Conservation (phyloP, 2,329 filamentous ascomycete species). For the Penicillium sp. region DNA sequence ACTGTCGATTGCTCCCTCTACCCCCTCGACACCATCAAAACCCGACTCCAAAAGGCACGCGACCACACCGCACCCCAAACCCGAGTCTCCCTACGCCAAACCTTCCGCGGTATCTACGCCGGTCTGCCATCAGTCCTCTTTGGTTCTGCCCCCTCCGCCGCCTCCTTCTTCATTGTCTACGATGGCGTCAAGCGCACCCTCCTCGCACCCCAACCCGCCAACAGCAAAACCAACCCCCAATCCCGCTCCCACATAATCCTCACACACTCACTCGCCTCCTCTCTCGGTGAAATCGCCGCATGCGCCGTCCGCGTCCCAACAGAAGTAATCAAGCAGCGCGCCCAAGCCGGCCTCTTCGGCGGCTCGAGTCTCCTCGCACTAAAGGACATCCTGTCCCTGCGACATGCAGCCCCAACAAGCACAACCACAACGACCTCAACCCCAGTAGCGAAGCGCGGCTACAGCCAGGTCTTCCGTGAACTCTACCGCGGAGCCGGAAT, state of each 20-base stretch:
- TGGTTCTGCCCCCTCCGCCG: constrained; percentile 87
- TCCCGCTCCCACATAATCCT: constrained; percentile 40
- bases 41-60: constrained; percentile 70
- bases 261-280: constrained; percentile 81
- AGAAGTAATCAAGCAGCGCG: constrained; percentile 94
- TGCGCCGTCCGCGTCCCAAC: constrained; percentile 91
- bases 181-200: constrained; percentile 65
- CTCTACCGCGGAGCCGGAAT: constrained; percentile 90
- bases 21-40: constrained; percentile 98
- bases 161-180: constrained; percentile 96
- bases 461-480: constrained; percentile 67
- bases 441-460: constrained; percentile 39
- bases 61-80: constrained; percentile 56
- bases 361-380: constrained; percentile 67
- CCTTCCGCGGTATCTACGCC: constrained; percentile 88
- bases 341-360: constrained; percentile 81
- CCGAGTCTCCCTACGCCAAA: constrained; percentile 75
- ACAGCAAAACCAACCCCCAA: constrained; percentile 21
- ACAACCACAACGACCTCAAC: background rate
- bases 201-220: constrained; percentile 34
- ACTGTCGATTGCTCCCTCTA: constrained; percentile 96
- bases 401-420: constrained; percentile 29
- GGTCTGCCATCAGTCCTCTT: constrained; percentile 86
- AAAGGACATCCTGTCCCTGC: constrained; percentile 62
- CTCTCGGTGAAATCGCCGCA: constrained; percentile 82